Evolutionary conservation across 2,329 filamentous ascomycete species (phyloP).

Genomic region (Cryphonectria naterciae): DNA sequence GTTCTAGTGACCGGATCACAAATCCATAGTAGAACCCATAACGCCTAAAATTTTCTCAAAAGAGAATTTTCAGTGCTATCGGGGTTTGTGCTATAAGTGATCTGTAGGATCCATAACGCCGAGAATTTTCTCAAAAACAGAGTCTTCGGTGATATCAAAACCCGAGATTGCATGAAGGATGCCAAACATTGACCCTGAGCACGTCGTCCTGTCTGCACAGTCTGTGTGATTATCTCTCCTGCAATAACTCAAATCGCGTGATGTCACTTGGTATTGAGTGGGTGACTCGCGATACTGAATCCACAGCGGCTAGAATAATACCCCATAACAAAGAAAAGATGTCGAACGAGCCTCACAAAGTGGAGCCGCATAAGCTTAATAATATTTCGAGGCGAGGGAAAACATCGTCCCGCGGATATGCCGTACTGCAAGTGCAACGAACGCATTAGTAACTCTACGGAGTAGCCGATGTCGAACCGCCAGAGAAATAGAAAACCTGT

Average conservation of each 20-base stretch:
- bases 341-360: constrained; percentile 1
- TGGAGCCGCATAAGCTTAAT: constrained; percentile 5
- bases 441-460: not conserved
- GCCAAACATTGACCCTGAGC: not conserved
- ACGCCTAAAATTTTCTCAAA: not conserved
- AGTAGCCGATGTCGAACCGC: not conserved
- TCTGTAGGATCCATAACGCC: not conserved
- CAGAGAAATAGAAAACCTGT: not conserved
- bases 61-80: no score
- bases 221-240: not conserved
- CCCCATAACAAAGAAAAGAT: not conserved
- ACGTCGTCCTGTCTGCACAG: not conserved
- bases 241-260: not conserved
- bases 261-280: not conserved
- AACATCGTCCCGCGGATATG: not conserved
- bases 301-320: not conserved
- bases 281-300: not conserved
- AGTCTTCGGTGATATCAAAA: not conserved
- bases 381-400: not conserved
- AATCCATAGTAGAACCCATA: not conserved
- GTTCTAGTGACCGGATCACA: constrained; percentile 2
- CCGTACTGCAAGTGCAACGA: not conserved
- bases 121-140: not conserved
- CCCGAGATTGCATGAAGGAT: not conserved
- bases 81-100: not conserved